These are phyloP conservation scores for Cystobasidium onofrii DNA, from an alignment of 768 basidiomycete genomes.

Conservation along the genomic window DNA sequence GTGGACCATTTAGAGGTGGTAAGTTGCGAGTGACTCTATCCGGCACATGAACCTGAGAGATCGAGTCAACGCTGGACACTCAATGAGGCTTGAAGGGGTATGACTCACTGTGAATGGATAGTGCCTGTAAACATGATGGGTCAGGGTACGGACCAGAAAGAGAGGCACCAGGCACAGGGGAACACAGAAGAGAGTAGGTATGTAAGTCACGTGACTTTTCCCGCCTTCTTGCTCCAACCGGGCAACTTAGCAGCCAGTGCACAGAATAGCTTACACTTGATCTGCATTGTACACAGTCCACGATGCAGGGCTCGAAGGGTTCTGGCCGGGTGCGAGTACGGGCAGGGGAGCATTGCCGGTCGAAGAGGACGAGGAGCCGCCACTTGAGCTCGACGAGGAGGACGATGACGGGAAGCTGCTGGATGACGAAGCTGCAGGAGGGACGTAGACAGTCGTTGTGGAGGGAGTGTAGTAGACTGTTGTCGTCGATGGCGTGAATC, in stretches of 20 bases:
- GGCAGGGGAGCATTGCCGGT: background rate
- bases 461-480: no score
- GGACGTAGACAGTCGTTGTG: no score
- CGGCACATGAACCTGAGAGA: conserved; percentile 21
- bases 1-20: background rate
- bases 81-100: no score
- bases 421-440: background rate
- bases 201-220: background rate
- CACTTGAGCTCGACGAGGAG: background rate
- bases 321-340: conserved; percentile 10
- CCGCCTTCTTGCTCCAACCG: background rate
- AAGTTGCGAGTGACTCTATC: conserved; percentile 16
- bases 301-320: background rate
- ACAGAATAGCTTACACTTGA: conserved; percentile 11
- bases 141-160: background rate
- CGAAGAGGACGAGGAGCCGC: background rate
- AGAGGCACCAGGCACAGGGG: background rate
- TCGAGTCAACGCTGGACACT: no score
- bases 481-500: no score
- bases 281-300: conserved; percentile 26
- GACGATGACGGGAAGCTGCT: background rate
- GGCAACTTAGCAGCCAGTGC: background rate
- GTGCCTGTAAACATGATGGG: background rate
- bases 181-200: background rate
- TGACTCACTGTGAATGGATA: conserved; percentile 30